A percentile compares a stretch with the other conserved stretches of the same genome.
Conservation (phyloP, 306 rosid species). For the Macrotyloma uniflorum region DNA sequence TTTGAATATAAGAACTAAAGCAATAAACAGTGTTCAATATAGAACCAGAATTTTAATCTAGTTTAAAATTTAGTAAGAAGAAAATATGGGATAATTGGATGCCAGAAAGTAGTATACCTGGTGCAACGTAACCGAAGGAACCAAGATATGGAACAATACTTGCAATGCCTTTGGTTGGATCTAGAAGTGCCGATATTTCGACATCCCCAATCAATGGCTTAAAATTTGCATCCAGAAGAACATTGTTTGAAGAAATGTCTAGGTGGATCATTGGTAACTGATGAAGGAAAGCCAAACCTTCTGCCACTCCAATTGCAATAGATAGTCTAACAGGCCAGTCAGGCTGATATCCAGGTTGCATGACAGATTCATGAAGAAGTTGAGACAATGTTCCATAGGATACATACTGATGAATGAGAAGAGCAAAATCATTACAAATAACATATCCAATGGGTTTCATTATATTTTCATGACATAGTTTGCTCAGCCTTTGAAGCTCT, state of each 20-base stretch:
- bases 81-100: not conserved
- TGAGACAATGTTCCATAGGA: not conserved
- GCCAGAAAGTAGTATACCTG: slow-evolving; percentile 51
- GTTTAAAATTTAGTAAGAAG: not conserved
- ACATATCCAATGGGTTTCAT: not conserved
- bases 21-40: no score
- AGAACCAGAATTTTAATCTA: no score
- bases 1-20: no score
- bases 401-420: not conserved
- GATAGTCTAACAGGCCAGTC: not conserved
- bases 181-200: slow-evolving; percentile 39
- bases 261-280: slow-evolving; percentile 71
- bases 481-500: not conserved
- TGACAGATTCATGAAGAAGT: not conserved
- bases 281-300: slow-evolving; percentile 80
- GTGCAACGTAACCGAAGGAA: slow-evolving; percentile 83
- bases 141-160: slow-evolving; percentile 83
- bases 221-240: slow-evolving; percentile 66
- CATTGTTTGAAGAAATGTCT: slow-evolving; percentile 80
- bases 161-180: slow-evolving; percentile 72
- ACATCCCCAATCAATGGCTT: slow-evolving; percentile 73
- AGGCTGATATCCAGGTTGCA: not conserved
- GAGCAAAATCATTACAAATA: not conserved
- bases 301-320: slow-evolving; percentile 59
- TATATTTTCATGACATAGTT: not conserved